phyloP scores from a whole-genome alignment of 2,329 filamentous ascomycete genomes.

The Colletotrichum spinosum region DNA sequence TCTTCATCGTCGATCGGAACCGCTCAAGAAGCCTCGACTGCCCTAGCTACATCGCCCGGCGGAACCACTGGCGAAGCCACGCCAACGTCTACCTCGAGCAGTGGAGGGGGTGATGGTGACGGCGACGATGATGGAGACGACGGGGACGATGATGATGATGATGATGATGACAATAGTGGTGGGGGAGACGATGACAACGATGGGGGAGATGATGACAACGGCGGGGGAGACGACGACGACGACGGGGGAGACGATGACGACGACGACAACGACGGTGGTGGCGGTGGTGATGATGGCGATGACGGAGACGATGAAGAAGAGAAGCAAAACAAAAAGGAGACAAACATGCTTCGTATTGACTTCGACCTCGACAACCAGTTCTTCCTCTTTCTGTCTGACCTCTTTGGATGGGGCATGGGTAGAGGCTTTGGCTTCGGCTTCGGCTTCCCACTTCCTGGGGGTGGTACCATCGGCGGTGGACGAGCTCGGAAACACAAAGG shows the following conservation, averaged over 20 bases:
- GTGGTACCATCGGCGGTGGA: background rate
- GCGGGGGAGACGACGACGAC: background rate
- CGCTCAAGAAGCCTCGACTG: background rate
- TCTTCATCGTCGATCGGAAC: background rate
- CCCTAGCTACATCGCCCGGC: background rate
- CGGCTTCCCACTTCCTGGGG: background rate
- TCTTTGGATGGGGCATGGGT: conserved; percentile 15
- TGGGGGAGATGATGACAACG: background rate
- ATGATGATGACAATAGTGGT: background rate
- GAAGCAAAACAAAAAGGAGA: conserved; percentile 1
- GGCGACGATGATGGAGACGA: background rate
- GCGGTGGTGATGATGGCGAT: background rate
- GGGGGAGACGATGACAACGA: background rate
- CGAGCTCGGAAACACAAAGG: background rate
- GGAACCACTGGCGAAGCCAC: background rate
- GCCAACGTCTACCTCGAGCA: too few species aligned
- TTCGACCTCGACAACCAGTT: conserved; percentile 15
- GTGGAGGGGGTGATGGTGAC: background rate
- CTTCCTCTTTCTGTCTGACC: background rate
- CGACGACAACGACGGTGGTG: background rate
- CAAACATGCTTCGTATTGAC: conserved; percentile 10
- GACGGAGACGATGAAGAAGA: conserved; percentile 8
- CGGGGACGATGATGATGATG: background rate
- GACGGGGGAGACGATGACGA: background rate
- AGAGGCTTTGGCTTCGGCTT: background rate